Base-by-base conservation (phyloP, 176 grass and related monocot genomes). In the Ensete ventricosum region DNA sequence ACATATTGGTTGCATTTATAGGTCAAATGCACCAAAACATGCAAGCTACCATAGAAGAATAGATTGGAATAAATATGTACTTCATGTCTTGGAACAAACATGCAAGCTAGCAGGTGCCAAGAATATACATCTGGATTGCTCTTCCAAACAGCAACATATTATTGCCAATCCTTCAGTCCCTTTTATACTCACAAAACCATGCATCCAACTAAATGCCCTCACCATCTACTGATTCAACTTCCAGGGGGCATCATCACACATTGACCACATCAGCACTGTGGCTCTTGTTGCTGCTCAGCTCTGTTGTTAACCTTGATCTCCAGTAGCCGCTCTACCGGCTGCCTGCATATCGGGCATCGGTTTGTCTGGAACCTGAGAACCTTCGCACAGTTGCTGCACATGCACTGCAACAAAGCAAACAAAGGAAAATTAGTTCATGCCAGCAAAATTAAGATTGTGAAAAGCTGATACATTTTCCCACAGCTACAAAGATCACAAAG, bases 331-430 rank as follows among this genome's bases (percentile, higher is more conserved):
- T 98, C 94, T 14, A 98, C 90, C 0, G 94, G 94, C 84, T 98
- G 90, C 25, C 90, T 71, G 86, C 94, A 98, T 78, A 98, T 98
- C 9, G 94, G 94, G 84, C 94, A 98, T 29, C 90, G 80, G 11
- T 87, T 98, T 9, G 90, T 88, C 63, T 98, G 90, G 70, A 88
- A 98, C 85, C 94, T 86, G n/a, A 93, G 85, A 74, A 93, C 88
- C 88, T 93, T 98, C 62, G 94, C 94, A 13, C 94, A 98, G 67
- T 85, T 86, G 69, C 90, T 98, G 88, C 94, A 98, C 94, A 98
- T 91, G 76, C 94, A 98, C 94, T 98, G 90, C 20, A 71, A 48
- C 55, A 68, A 81, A 77, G 49, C 13, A 48, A 71, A 51, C 11
- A 52, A 25, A 10, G 1, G 14, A 60, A 58, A 60, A 8, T 60